Evolutionary conservation across 148 eudicot genomes (phyloP), one percentile per base, ranked within the genome.

Genomic region (Limonium bicolor): DNA sequence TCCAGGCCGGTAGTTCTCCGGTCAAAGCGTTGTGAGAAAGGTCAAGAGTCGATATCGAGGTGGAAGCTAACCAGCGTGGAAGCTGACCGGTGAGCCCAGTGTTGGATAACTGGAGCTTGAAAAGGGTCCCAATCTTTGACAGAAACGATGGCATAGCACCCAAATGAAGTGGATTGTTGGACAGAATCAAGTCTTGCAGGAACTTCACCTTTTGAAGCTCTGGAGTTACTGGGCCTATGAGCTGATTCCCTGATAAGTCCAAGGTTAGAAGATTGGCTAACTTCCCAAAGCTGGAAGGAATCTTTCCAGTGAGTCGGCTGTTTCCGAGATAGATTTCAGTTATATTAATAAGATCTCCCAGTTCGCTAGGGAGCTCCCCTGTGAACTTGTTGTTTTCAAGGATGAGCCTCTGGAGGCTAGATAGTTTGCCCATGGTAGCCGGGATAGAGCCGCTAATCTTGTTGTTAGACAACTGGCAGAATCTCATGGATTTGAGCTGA

Each of bases 1-100:
- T 73, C 87, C 94, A 86, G 15, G 51, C 17, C 0, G 93, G 96
- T 7, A 86, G 43, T 55, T 70, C 76, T 6, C 94, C 94, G 11
- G 31, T 58, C 20, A 82, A 51, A 10, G 31, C 51, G 41, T 86
- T 86, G 53, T 56, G 59, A 2, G 94, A 86, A 24, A 86, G 50
- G 46, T 86, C 96, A 10, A 86, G 79, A 8, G 62, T 34, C 1
- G 67, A 63, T 38, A 82, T 4, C 0, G 71, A 45, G 5, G 75
- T 46, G 6, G 78, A 63, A 18, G 74, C 51, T 20, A 82, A 13
- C 74, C 76, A 78, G 16, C 20, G 22, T 0, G 96, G 96, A 11
- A 82, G 63, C 14, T 55, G 32, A 19, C 81, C 81, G 54, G 49
- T 65, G 25, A 86, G 13, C 35, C 94, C 82, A 0, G 96, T 86